These are phyloP conservation scores for Theileria annulata DNA, from an alignment of 169 alveolate species.

Conservation along the genomic window DNA sequence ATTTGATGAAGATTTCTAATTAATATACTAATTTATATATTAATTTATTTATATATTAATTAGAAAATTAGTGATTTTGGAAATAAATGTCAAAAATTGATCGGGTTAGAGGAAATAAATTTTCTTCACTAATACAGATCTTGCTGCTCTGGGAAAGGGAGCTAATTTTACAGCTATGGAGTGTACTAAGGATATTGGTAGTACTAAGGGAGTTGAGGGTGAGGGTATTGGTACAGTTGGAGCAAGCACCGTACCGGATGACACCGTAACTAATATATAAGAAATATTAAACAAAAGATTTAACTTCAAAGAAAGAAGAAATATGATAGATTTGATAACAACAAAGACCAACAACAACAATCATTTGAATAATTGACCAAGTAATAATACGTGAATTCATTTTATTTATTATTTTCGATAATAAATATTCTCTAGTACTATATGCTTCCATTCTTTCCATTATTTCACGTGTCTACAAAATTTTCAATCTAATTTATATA, in stretches of 20 bases:
- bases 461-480: slow-evolving; percentile 12
- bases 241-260: too few species aligned
- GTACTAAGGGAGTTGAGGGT: too few species aligned
- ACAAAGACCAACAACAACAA: slow-evolving; percentile 47
- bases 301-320: slow-evolving; percentile 66
- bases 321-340: slow-evolving; percentile 65
- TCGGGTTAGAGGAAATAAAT: too few species aligned
- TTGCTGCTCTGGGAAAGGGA: too few species aligned
- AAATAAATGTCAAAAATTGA: too few species aligned
- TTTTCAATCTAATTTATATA: too few species aligned
- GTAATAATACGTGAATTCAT: slow-evolving; percentile 61
- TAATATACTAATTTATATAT: background rate
- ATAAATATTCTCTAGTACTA: slow-evolving; percentile 55
- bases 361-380: slow-evolving; percentile 59
- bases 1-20: slow-evolving; percentile 63
- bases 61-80: too few species aligned
- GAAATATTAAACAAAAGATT: slow-evolving; percentile 56
- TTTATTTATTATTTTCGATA: slow-evolving; percentile 44
- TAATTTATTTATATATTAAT: background rate
- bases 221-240: too few species aligned
- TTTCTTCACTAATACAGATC: too few species aligned
- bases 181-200: too few species aligned
- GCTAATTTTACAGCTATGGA: too few species aligned
- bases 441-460: slow-evolving; percentile 63
- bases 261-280: background rate